Percentiles rank a stretch among this genome's conserved stretches.
These are phyloP conservation scores for Pochonia chlamydosporia DNA, from an alignment of 2,329 filamentous ascomycete species.

Conservation along the genomic window DNA sequence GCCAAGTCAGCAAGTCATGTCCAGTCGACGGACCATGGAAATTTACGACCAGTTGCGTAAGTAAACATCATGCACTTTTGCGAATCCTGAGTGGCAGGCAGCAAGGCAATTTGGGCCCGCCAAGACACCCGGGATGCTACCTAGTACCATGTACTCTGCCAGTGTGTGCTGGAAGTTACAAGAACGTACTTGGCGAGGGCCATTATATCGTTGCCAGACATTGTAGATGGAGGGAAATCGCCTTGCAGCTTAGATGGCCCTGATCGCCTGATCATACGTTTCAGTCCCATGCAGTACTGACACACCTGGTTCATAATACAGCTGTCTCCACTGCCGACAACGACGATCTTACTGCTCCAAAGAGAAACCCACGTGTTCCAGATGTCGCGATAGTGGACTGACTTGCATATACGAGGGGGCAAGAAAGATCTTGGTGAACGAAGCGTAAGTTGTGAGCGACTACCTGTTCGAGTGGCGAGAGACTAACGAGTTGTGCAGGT, in stretches of 20 bases:
- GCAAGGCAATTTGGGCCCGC: no score
- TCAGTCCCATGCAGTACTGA: no score
- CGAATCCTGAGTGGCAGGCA: background rate
- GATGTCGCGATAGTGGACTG: constrained; percentile 24
- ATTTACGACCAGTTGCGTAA: constrained; percentile 21
- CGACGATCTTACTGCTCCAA: constrained; percentile 31
- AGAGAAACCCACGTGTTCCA: constrained; percentile 27
- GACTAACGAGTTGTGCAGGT: constrained; percentile 14
- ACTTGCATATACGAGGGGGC: constrained; percentile 29
- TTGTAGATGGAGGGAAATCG: no score
- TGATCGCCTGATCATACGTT: no score
- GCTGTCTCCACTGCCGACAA: constrained; percentile 28
- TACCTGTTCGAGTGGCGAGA: background rate
- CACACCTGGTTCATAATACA: constrained; percentile 9
- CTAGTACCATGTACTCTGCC: no score
- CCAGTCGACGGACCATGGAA: constrained; percentile 11
- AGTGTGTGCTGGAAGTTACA: no score
- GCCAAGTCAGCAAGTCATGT: background rate
- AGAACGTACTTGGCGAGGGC: no score
- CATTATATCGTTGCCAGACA: no score
- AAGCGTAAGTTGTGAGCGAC: constrained; percentile 16
- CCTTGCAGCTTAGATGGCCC: no score
- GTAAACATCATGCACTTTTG: constrained; percentile 4
- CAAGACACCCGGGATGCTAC: no score
- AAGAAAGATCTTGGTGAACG: constrained; percentile 28